Base-by-base conservation (phyloP, 2,329 filamentous ascomycete genomes). In the Aspergillus sp. region DNA sequence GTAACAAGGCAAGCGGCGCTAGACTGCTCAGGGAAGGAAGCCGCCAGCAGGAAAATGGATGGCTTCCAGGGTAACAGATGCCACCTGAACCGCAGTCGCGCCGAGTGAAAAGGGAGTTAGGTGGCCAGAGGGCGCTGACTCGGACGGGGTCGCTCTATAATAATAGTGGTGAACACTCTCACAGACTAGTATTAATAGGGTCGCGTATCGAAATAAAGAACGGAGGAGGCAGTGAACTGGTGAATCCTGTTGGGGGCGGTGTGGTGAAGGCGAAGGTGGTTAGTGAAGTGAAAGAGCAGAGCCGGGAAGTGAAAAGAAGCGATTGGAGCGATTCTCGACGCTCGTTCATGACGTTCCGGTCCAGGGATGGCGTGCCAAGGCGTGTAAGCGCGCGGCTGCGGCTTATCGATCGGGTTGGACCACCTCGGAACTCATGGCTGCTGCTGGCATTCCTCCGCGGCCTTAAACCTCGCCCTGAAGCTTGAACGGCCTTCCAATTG, bases 261-360 rank as follows among this genome's bases (percentile, higher is more conserved):
- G 58, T 57, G 61, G 61, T 60, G 53, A 19, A 44, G 53, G 27
- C 23, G n/a, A 30, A 27, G 15, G 52, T 27, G 39, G 39, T 55
- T 23, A 38, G 38, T 15, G 27, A 21, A 55, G 30, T 54, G 57
- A 62, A 62, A 54, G 32, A 36, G 39, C 54, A 59, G 54, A 55
- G 36, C 21, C 58, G 59, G 64, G 59, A 51, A 58, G 63, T 66
- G 62, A 66, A 63, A 54, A 64, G 59, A 64, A 59, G 57, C 59
- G 55, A 60, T 61, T 61, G 58, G 57, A 57, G 58, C 53, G 44
- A 49, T 47, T 55, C 52, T 61, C 38, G 36, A 59, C 27, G 50
- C 64, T 62, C 63, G 58, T 66, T 66, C 70, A 73, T 73, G 70
- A 74, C 72, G 70, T 72, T 55, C 63, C 68, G 57, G 65, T 47